phyloP scores from a whole-genome alignment of 148 eudicot genomes.

The Chenopodium album region DNA sequence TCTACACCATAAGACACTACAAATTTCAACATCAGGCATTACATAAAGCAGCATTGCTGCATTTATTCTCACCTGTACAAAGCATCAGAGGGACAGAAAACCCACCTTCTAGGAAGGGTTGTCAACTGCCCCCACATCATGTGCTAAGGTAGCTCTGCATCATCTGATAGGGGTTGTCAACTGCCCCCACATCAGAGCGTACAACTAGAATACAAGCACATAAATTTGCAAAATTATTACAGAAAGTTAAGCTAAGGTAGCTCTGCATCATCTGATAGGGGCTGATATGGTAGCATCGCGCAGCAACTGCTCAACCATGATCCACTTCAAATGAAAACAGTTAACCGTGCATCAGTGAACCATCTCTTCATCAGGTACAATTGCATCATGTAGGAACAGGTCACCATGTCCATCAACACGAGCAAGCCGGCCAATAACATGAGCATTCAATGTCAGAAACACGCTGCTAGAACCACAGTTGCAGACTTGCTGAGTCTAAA shows the following conservation, averaged over 20 bases:
- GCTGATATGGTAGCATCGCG: not conserved
- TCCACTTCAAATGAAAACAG: not conserved
- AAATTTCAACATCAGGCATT: too few relatives aligned
- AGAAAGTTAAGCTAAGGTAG: too few relatives aligned
- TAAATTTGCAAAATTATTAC: too few relatives aligned
- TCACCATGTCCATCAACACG: too few relatives aligned
- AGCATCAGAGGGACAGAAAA: not conserved
- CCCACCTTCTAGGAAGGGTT: not conserved
- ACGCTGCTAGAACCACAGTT: not conserved
- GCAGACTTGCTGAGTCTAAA: too few relatives aligned
- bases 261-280: not conserved
- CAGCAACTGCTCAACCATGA: not conserved
- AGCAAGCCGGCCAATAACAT: not conserved
- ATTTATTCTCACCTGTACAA: too few relatives aligned
- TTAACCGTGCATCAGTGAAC: too few relatives aligned
- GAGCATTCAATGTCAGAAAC: not conserved
- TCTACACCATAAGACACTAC: too few relatives aligned
- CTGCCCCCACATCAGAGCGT: not conserved
- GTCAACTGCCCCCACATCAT: not conserved
- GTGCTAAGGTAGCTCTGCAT: not conserved
- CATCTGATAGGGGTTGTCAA: not conserved
- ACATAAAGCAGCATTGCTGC: too few relatives aligned
- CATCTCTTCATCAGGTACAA: too few relatives aligned
- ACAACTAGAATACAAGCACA: not conserved
- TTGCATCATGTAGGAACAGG: too few relatives aligned